phyloP scores from a whole-genome alignment of 2,329 filamentous ascomycete genomes.

The Fusarium guadeloupense region DNA sequence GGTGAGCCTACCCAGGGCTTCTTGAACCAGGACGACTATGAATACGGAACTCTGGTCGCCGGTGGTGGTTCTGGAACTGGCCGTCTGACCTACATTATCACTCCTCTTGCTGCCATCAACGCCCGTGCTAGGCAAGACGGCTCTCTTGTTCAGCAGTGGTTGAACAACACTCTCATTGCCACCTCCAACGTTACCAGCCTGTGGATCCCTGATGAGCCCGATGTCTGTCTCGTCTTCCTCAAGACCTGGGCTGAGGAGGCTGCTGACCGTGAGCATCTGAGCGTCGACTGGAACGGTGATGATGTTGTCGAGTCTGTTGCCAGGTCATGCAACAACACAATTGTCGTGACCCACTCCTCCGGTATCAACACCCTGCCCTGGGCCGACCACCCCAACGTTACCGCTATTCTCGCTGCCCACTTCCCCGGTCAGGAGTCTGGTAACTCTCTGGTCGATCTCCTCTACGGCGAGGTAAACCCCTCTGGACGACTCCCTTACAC shows the following conservation, averaged over 20 bases:
- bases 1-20: conserved; percentile 69
- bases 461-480: conserved; percentile 74
- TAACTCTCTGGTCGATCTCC: conserved; percentile 70
- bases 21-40: conserved; percentile 70
- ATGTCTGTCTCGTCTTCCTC: conserved; percentile 73
- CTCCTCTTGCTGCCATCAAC: conserved; percentile 52
- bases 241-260: conserved; percentile 74
- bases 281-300: conserved; percentile 68
- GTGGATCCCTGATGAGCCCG: conserved; percentile 60
- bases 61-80: conserved; percentile 63
- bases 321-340: conserved; percentile 68
- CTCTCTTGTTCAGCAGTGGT: conserved; percentile 57
- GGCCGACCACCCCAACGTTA: conserved; percentile 73
- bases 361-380: conserved; percentile 74
- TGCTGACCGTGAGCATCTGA: conserved; percentile 63
- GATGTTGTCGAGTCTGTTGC: conserved; percentile 70
- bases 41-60: conserved; percentile 65
- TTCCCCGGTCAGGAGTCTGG: conserved; percentile 78
- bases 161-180: conserved; percentile 57
- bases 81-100: conserved; percentile 50
- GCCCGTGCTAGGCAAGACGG: conserved; percentile 58
- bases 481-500: conserved; percentile 77
- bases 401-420: conserved; percentile 73
- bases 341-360: conserved; percentile 75
- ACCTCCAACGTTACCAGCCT: conserved; percentile 54